Conservation (phyloP, 768 basidiomycete species). For the Tricholoma saponaceum region DNA sequence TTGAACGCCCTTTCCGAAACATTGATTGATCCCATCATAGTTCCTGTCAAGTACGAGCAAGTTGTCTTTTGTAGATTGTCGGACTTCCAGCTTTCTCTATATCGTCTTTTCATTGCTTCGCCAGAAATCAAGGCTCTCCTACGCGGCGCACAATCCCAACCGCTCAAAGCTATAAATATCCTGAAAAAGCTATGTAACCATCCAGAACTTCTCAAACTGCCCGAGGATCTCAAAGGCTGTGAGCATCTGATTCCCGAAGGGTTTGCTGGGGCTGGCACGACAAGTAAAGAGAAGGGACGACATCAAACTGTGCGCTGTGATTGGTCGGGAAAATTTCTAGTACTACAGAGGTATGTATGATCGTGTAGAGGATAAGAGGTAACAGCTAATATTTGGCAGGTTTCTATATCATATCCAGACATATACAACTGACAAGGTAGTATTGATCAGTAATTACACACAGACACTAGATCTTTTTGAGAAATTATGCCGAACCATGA, state of each 20-base stretch:
- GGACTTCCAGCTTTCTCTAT: constrained; percentile 78
- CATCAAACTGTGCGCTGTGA: constrained; percentile 63
- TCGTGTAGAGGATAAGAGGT: background rate
- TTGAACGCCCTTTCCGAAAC: constrained; percentile 2
- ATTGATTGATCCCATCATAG: constrained; percentile 35
- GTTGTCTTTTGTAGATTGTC: constrained; percentile 91
- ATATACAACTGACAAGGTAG: constrained; percentile 90
- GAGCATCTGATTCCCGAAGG: constrained; percentile 79
- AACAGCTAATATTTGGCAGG: constrained; percentile 33
- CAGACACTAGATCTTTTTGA: constrained; percentile 94
- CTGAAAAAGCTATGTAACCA: constrained; percentile 96
- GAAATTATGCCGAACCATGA: constrained; percentile 79
- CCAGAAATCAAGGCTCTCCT: constrained; percentile 90
- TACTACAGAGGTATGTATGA: constrained; percentile 73
- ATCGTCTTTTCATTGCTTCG: constrained; percentile 87
- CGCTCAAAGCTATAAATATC: constrained; percentile 93
- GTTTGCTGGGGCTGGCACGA: constrained; percentile 56
- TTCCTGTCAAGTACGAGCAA: constrained; percentile 98
- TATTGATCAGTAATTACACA: constrained; percentile 95
- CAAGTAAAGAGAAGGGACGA: constrained; percentile 36
- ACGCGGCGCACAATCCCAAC: constrained; percentile 84
- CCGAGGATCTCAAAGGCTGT: constrained; percentile 78
- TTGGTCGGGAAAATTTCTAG: constrained; percentile 90
- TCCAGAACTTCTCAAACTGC: constrained; percentile 84
- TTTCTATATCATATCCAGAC: constrained; percentile 81